Conservation (phyloP, 164 flowering plant genomes). For the grape (Vitis vinifera) region DNA sequence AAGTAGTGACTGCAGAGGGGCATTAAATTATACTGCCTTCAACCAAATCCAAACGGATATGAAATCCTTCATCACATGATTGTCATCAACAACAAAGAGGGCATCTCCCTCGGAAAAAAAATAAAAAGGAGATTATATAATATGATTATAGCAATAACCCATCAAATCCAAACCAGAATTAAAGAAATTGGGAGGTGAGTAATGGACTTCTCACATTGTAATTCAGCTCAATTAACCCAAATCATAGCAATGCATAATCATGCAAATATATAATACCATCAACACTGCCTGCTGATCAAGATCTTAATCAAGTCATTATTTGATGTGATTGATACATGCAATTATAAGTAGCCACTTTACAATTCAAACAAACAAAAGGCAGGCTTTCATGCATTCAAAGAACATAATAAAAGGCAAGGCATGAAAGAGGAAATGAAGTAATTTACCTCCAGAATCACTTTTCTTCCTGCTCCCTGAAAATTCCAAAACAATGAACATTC, state of each 20-base stretch:
- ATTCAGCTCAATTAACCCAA: not conserved
- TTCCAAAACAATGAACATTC: not conserved
- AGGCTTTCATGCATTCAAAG: conserved; percentile 2
- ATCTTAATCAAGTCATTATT: not conserved
- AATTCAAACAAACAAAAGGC: not conserved
- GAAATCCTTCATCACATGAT: not conserved
- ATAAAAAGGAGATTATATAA: not conserved
- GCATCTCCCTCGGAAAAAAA: too few species aligned
- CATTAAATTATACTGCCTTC: not conserved
- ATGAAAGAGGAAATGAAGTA: not conserved
- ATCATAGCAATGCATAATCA: not conserved
- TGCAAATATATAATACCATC: not conserved
- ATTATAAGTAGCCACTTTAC: not conserved
- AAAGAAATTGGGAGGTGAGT: not conserved
- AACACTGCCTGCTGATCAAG: not conserved
- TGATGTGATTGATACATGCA: not conserved
- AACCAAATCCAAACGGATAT: not conserved
- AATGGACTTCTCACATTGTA: not conserved
- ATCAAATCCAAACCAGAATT: not conserved
- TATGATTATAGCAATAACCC: not conserved
- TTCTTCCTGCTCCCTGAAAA: conserved; percentile 54
- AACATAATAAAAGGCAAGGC: not conserved
- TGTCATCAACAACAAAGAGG: not conserved
- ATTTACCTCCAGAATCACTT: conserved; percentile 63
- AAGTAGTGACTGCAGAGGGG: not conserved